Percentiles rank a stretch among this genome's conserved stretches.
Evolutionary conservation across 768 basidiomycete species (phyloP).

Genomic region (Lactarius sanguifluus): DNA sequence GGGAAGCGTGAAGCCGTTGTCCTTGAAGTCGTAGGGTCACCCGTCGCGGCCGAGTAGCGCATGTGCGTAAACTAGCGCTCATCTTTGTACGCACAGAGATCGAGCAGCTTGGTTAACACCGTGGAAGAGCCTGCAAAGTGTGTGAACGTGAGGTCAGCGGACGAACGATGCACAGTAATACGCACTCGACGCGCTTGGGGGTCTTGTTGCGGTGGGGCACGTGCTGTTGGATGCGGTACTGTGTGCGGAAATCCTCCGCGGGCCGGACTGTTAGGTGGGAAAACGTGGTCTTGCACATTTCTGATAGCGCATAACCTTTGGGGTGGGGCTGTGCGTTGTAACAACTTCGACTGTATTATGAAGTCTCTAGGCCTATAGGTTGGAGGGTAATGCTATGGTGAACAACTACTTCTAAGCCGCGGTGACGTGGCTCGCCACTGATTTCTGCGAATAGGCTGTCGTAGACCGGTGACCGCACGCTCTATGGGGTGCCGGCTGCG

Average conservation of each 20-base stretch:
- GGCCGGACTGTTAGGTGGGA: too few species aligned
- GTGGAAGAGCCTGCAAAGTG: conserved; percentile 62
- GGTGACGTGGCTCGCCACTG: not conserved
- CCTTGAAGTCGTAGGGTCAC: conserved; percentile 90
- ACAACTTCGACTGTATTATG: too few species aligned
- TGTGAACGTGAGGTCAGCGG: not conserved
- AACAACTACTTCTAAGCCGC: too few species aligned
- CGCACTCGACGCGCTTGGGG: conserved; percentile 84
- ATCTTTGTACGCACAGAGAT: conserved; percentile 71
- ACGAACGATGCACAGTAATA: conserved; percentile 26
- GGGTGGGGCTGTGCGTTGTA: too few species aligned
- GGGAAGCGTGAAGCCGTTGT: conserved; percentile 79
- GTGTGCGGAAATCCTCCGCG: too few species aligned
- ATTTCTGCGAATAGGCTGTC: conserved; percentile 29
- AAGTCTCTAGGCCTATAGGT: too few species aligned
- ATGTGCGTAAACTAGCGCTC: conserved; percentile 94
- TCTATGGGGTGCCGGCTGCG: too few species aligned
- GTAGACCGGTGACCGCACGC: too few species aligned
- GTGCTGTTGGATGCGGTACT: conserved; percentile 83
- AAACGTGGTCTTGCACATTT: too few species aligned
- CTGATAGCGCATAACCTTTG: too few species aligned
- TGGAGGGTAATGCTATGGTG: too few species aligned
- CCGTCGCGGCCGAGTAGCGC: conserved; percentile 95
- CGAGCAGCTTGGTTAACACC: conserved; percentile 58
- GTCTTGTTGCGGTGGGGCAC: conserved; percentile 91